Base-by-base conservation (phyloP, 768 basidiomycete species). In the Naganishia vishniacii region DNA sequence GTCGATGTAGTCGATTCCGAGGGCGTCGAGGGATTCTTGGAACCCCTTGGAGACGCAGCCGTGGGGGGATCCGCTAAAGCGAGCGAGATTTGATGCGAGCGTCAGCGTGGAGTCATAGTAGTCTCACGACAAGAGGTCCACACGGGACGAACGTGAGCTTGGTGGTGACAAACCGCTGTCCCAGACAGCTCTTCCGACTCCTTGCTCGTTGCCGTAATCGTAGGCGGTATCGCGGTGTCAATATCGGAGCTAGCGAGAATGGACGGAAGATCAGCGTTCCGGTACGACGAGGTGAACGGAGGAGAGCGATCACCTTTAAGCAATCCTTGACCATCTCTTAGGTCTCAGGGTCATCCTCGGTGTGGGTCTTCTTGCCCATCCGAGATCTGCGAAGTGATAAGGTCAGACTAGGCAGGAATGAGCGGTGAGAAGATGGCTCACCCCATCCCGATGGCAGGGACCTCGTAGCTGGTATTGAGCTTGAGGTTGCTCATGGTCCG, bases 1-100 rank as follows among this genome's bases (percentile, higher is more conserved):
- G 72, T 84, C 84, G 47, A 83, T 77, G 67, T 84, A 83, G 16
- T 77, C 81, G 3, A 80, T 61, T 11, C 75, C 79, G 5, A 83
- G 74, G 47, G 76, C 75, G 4, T 73, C 67, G 45, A 83, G 67
- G 58, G 80, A 81, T 44, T 79, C 73, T 34, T 82, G 74, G 53
- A 84, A 80, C 0, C 79, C 79, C 53, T 80, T 73, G 29, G 72
- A 67, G 1, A 83, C 81, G 25, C 69, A 65, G 48, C 69, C 75
- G 65, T 81, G 81, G 44, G 77, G 46, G 12, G 26, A 29, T 18
- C 42, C 42, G 15, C 61, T 62, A 41, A 3, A 7, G 7, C 15
- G 23, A 5, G 13, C 13, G 23, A n/a, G n/a, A n/a, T n/a, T n/a
- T n/a, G n/a, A n/a, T n/a, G n/a, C n/a, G n/a, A n/a, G n/a, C n/a